Conservation (phyloP, 495 filamentous ascomycete genomes). For the Rostrohypoxylon terebratum region DNA sequence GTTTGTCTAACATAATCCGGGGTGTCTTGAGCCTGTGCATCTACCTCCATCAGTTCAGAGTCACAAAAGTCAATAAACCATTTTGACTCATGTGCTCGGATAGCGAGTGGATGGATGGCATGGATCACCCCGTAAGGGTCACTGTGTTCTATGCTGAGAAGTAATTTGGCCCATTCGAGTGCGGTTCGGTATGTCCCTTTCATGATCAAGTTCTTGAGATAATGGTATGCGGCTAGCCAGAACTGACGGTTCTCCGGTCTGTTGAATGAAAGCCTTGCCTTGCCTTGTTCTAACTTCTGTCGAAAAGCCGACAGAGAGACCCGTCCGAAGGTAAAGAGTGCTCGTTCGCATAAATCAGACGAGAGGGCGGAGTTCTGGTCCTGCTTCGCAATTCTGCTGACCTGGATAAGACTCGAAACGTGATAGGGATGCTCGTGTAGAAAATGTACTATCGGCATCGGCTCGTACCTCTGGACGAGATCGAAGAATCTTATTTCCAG, state of each 20-base stretch:
- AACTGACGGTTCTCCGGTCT: slow-evolving; percentile 90
- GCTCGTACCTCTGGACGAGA: slow-evolving; percentile 85
- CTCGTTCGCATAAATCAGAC: slow-evolving; percentile 89
- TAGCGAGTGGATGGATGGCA: slow-evolving; percentile 82
- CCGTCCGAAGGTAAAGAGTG: slow-evolving; percentile 92
- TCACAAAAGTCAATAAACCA: slow-evolving; percentile 79
- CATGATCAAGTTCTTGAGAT: slow-evolving; percentile 82
- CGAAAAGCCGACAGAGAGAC: slow-evolving; percentile 83
- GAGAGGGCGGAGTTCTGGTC: slow-evolving; percentile 86
- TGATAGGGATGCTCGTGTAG: slow-evolving; percentile 72
- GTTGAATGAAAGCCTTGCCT: slow-evolving; percentile 80
- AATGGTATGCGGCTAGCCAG: slow-evolving; percentile 89
- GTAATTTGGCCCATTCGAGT: slow-evolving; percentile 90
- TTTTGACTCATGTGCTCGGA: slow-evolving; percentile 80
- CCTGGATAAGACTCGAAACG: slow-evolving; percentile 90
- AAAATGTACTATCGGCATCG: slow-evolving; percentile 67
- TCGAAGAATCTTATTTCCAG: slow-evolving; percentile 80
- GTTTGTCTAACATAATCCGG: slow-evolving; percentile 76
- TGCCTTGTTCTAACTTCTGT: slow-evolving; percentile 78
- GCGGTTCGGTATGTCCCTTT: slow-evolving; percentile 95
- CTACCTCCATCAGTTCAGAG: slow-evolving; percentile 62
- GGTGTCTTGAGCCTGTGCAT: slow-evolving; percentile 32
- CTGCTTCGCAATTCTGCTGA: slow-evolving; percentile 90
- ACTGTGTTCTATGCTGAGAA: slow-evolving; percentile 77
- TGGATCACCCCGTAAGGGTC: slow-evolving; percentile 88